phyloP scores from a whole-genome alignment of 257 asterid species.

The Hygrophila difformis region DNA sequence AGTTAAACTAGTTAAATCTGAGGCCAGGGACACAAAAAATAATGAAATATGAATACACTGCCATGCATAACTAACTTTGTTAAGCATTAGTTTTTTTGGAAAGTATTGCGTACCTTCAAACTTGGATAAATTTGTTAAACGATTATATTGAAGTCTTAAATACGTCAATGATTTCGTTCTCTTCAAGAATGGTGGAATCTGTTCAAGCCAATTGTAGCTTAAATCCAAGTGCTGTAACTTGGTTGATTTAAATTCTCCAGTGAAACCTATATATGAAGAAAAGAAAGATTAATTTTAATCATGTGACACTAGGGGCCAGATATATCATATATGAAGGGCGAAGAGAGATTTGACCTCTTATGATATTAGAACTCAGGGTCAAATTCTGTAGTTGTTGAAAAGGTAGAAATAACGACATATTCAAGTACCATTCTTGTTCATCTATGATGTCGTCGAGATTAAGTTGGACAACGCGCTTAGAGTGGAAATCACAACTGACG shows the following conservation, averaged over 20 bases:
- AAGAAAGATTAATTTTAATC: background rate
- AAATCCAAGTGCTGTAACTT: slow-evolving; percentile 17
- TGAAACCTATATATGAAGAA: slow-evolving; percentile 8
- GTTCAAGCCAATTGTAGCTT: background rate
- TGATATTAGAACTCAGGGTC: slow-evolving; percentile 6
- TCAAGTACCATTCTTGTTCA: slow-evolving; percentile 2
- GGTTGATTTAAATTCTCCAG: slow-evolving; percentile 13
- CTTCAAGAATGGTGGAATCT: slow-evolving; percentile 14
- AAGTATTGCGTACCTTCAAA: slow-evolving; percentile 19
- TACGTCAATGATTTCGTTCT: slow-evolving; percentile 4
- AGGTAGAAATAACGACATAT: slow-evolving; percentile 19
- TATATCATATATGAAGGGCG: background rate
- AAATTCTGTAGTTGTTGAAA: slow-evolving; percentile 18
- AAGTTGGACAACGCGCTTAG: slow-evolving; percentile 8
- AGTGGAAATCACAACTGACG: slow-evolving; percentile 13
- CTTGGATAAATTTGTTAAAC: slow-evolving; percentile 1
- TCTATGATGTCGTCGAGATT: background rate
- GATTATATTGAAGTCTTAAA: background rate
- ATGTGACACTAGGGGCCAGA: too few relatives aligned
- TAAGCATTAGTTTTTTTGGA: too few relatives aligned
- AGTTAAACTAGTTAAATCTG: slow-evolving; percentile 11
- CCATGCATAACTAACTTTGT: background rate
- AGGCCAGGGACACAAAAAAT: background rate
- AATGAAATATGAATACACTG: background rate
- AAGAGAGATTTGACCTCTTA: slow-evolving; percentile 6